phyloP scores from a whole-genome alignment of 805 yeast species.

The Starmera dryadoides region DNA sequence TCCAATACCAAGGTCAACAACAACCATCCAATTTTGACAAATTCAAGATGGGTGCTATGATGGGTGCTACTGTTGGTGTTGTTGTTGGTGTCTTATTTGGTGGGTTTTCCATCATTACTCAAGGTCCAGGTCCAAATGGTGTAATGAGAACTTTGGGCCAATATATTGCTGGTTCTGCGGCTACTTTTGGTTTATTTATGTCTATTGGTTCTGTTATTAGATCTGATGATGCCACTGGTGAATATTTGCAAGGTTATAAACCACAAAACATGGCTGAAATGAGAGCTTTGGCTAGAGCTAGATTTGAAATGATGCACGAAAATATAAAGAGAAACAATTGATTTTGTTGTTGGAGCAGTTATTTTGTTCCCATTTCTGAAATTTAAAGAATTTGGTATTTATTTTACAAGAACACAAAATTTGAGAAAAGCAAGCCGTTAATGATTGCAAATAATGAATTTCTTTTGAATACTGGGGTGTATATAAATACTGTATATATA shows the following conservation, averaged over 20 bases:
- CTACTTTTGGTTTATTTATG: conserved; percentile 95
- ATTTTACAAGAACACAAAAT: no score
- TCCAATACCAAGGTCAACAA: conserved; percentile 35
- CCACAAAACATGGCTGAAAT: conserved; percentile 27
- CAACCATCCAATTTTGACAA: conserved; percentile 89
- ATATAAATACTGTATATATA: no score
- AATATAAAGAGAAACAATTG: conserved; percentile 13
- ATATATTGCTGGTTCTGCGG: conserved; percentile 93
- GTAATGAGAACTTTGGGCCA: conserved; percentile 94
- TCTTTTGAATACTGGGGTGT: no score
- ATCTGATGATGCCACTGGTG: conserved; percentile 42
- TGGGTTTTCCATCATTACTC: conserved; percentile 80
- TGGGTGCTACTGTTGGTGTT: conserved; percentile 84
- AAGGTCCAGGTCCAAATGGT: conserved; percentile 98
- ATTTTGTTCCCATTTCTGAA: no score
- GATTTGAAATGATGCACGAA: conserved; percentile 23
- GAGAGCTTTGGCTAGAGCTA: conserved; percentile 36
- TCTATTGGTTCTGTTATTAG: conserved; percentile 90
- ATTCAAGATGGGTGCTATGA: conserved; percentile 96
- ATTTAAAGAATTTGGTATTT: no score
- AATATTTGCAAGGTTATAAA: conserved; percentile 10
- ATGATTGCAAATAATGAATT: no score
- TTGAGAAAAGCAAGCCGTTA: no score
- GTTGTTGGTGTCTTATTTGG: conserved; percentile 95
- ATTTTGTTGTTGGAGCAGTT: not conserved